phyloP scores from a whole-genome alignment of 148 eudicot genomes.

The Cornus suecica region DNA sequence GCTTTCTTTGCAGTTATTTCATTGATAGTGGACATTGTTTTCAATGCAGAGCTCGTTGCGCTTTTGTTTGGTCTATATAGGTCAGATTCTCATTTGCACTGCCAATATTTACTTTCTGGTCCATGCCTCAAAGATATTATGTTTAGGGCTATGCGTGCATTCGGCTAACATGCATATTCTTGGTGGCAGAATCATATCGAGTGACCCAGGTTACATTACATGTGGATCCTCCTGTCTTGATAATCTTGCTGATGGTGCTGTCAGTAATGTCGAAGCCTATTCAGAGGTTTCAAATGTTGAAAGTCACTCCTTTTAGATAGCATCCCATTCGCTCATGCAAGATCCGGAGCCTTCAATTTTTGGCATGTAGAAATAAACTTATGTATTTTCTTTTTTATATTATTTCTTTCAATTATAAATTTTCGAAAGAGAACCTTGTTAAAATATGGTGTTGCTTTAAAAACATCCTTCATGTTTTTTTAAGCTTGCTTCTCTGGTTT shows the following conservation, averaged over 20 bases:
- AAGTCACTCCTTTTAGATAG: constrained; percentile 4
- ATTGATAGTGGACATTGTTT: constrained; percentile 29
- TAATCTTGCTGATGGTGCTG: constrained; percentile 11
- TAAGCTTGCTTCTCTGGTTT: neutral
- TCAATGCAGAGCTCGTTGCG: constrained; percentile 44
- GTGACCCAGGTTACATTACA: constrained; percentile 62
- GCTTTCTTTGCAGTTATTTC: constrained; percentile 45
- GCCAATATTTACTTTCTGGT: neutral
- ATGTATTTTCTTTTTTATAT: neutral
- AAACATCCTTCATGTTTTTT: neutral
- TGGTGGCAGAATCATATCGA: constrained; percentile 53
- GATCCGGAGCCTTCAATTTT: constrained; percentile 23
- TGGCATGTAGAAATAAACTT: constrained; percentile 37
- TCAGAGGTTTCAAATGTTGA: constrained; percentile 35
- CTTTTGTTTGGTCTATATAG: constrained; percentile 53
- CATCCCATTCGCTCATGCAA: constrained; percentile 21
- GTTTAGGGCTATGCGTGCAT: neutral
- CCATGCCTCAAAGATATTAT: neutral
- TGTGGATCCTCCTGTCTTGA: constrained; percentile 27
- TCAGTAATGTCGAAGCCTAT: constrained; percentile 29
- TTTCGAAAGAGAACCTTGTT: neutral
- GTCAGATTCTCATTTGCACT: constrained; percentile 28
- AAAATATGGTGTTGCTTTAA: neutral
- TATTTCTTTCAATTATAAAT: neutral
- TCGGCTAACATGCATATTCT: constrained; percentile 16